Evolutionary conservation across 2,329 filamentous ascomycete species (phyloP).

Genomic region (Fusarium globosum): DNA sequence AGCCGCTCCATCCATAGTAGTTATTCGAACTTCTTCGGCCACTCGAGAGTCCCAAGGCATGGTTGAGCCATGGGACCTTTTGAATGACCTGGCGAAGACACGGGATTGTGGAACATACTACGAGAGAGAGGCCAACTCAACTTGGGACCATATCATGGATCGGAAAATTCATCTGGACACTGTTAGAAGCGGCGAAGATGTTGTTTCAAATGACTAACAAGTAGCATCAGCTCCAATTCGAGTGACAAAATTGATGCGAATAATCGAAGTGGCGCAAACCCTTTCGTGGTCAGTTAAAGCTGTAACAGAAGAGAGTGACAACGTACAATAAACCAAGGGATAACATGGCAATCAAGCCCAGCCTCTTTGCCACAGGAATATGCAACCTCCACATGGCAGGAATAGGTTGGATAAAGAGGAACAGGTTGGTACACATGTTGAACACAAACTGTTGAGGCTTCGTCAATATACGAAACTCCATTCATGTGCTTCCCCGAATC

Average conservation of each 20-base stretch:
- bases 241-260: conserved; percentile 43
- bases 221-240: conserved; percentile 41
- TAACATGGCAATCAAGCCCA: conserved; percentile 45
- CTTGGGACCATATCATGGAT: conserved; percentile 47
- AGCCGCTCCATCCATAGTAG: conserved; percentile 14
- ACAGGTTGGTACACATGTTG: conserved; percentile 52
- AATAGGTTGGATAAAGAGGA: conserved; percentile 52
- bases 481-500: conserved; percentile 16
- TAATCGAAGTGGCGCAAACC: conserved; percentile 44
- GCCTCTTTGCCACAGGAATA: conserved; percentile 45
- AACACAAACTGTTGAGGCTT: conserved; percentile 42
- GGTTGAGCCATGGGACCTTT: conserved; percentile 46
- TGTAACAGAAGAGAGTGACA: too few relatives aligned
- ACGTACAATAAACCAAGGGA: conserved; percentile 45
- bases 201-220: conserved; percentile 31
- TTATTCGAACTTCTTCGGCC: conserved; percentile 23
- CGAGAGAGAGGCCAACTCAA: conserved; percentile 47
- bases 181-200: neutral
- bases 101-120: conserved; percentile 49
- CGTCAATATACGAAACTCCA: neutral
- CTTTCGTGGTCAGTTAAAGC: conserved; percentile 1
- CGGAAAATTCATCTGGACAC: conserved; percentile 38
- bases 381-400: conserved; percentile 52
- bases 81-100: conserved; percentile 39
- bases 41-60: conserved; percentile 44